Percentiles rank a stretch among this genome's conserved stretches.
phyloP scores from a whole-genome alignment of 805 yeast species.

The Teunomyces aglyptinius region DNA sequence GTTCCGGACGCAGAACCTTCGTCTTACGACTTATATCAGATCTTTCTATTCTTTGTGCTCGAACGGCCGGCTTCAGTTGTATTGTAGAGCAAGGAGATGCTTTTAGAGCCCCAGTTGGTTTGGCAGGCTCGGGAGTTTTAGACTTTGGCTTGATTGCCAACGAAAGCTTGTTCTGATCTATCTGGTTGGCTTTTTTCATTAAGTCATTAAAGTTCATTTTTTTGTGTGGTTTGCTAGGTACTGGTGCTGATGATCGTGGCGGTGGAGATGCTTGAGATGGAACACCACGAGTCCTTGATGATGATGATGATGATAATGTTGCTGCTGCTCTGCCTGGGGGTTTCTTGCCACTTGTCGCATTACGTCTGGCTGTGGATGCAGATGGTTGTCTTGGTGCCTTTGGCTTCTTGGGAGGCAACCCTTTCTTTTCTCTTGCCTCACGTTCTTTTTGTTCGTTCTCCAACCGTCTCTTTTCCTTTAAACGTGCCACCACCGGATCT shows the following conservation, averaged over 20 bases:
- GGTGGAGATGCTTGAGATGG: constrained; percentile 1
- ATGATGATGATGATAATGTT: constrained; percentile 10
- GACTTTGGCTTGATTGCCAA: constrained; percentile 36
- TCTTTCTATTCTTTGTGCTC: neutral
- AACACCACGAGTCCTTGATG: constrained; percentile 1
- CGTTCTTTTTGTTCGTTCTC: constrained; percentile 48
- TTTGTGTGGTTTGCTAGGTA: constrained; percentile 20
- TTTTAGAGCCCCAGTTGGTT: neutral
- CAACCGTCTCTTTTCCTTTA: constrained; percentile 62
- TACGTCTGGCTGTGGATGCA: neutral
- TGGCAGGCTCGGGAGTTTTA: constrained; percentile 29
- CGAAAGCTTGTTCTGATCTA: constrained; percentile 47
- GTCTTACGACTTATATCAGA: neutral
- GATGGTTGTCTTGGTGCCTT: constrained; percentile 10
- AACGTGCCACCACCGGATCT: constrained; percentile 70
- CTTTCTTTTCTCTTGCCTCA: constrained; percentile 33
- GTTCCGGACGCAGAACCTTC: constrained; percentile 1
- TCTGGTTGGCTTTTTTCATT: constrained; percentile 63
- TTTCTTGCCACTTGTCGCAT: too few relatives aligned
- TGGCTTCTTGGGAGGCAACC: constrained; percentile 25
- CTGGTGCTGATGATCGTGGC: neutral
- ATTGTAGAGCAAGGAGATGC: neutral
- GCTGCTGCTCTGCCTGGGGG: too few relatives aligned
- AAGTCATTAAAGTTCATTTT: constrained; percentile 63
- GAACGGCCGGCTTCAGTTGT: neutral